phyloP scores from a whole-genome alignment of 2,329 filamentous ascomycete genomes.

The Colletotrichum gloeosporioides region DNA sequence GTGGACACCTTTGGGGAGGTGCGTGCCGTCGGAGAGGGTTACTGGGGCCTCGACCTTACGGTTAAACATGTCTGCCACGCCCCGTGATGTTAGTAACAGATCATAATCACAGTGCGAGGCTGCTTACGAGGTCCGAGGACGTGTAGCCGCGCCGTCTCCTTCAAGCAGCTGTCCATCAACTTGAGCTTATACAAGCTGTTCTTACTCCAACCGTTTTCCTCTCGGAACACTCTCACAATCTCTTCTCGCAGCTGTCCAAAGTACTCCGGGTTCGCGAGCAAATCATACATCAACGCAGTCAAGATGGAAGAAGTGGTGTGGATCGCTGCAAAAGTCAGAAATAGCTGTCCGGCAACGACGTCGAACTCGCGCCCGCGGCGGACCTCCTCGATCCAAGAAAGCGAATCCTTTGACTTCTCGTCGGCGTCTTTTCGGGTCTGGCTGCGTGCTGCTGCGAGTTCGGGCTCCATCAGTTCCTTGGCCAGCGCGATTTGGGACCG shows the following conservation, averaged over 20 bases:
- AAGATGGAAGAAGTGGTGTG: conserved; percentile 45
- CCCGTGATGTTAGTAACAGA: background rate
- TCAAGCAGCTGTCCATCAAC: conserved; percentile 46
- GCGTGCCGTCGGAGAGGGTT: conserved; percentile 13
- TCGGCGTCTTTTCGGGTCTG: conserved; percentile 30
- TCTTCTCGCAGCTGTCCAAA: conserved; percentile 46
- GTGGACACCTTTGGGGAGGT: background rate
- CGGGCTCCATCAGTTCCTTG: conserved; percentile 37
- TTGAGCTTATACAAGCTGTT: conserved; percentile 41
- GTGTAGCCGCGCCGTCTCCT: conserved; percentile 38
- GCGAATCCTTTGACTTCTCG: conserved; percentile 38
- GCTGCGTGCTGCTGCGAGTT: conserved; percentile 24
- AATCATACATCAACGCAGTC: conserved; percentile 42
- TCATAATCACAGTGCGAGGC: too few relatives aligned
- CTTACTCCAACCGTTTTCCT: conserved; percentile 39
- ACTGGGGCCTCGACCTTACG: background rate
- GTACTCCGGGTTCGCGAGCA: conserved; percentile 43
- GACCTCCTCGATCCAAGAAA: conserved; percentile 47
- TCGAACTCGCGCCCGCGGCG: conserved; percentile 67
- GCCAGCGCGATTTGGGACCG: conserved; percentile 38
- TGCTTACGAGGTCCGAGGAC: background rate
- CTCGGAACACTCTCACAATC: conserved; percentile 36
- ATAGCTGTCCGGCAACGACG: conserved; percentile 71
- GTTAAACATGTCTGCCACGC: background rate
- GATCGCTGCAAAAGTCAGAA: conserved; percentile 71